These are phyloP conservation scores for Ceriops decandra DNA, from an alignment of 345 rosid species.

Conservation along the genomic window DNA sequence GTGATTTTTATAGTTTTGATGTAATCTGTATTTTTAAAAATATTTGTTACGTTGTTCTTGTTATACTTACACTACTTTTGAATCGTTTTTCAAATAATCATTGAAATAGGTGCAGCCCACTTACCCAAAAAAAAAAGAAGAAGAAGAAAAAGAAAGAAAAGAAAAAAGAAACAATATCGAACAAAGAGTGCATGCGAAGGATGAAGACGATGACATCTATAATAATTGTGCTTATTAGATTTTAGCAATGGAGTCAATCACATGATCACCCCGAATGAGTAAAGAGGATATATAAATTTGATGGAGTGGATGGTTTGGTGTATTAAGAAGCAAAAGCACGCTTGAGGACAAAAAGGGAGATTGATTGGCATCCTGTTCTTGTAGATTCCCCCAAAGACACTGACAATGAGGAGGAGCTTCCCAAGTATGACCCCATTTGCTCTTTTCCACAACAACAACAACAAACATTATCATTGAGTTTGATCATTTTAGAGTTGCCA, in stretches of 20 bases:
- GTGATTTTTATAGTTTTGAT: no score
- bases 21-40: no score
- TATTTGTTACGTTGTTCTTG: no score
- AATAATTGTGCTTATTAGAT: constrained; percentile 1
- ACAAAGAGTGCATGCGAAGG: no score
- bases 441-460: neutral
- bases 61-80: no score
- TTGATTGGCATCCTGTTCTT: constrained; percentile 9
- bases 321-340: constrained; percentile 15
- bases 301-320: constrained; percentile 4
- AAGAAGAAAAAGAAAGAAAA: no score
- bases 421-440: neutral
- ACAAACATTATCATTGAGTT: neutral
- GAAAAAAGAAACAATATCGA: no score
- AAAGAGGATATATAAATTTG: neutral
- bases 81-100: no score
- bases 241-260: neutral
- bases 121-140: no score
- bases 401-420: constrained; percentile 1
- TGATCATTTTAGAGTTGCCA: neutral
- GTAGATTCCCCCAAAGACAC: constrained; percentile 2
- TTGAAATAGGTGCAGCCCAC: no score
- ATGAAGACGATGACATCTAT: neutral
- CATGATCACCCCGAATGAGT: constrained; percentile 8
- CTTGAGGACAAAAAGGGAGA: constrained; percentile 19